Evolutionary conservation across 257 asterid genomes (phyloP).

Genomic region (Cordia subcordata): DNA sequence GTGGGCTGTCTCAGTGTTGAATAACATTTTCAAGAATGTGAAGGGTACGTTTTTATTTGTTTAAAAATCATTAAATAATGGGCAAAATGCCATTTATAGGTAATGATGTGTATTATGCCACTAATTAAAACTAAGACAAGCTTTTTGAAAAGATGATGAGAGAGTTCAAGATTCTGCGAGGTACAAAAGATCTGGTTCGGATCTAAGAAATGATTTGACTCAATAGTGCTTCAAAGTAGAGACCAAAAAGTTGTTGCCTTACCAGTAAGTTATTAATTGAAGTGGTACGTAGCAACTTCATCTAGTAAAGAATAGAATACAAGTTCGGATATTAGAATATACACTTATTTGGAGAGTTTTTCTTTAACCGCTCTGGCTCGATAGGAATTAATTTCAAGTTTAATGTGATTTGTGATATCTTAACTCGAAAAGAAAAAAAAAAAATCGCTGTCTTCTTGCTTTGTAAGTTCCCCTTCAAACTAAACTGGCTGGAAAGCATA

Average conservation of each 20-base stretch:
- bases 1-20: conserved; percentile 22
- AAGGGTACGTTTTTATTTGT: conserved; percentile 23
- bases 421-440: too few species aligned
- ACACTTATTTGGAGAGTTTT: too few species aligned
- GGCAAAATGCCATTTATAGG: conserved; percentile 47
- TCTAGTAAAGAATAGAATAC: too few species aligned
- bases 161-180: conserved; percentile 19
- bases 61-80: conserved; percentile 20
- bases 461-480: not conserved
- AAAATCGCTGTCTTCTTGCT: too few species aligned
- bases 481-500: not conserved
- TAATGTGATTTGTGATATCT: too few species aligned
- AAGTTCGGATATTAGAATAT: too few species aligned
- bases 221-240: not conserved
- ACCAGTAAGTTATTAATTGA: too few species aligned
- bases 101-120: conserved; percentile 49
- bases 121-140: conserved; percentile 21
- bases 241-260: not conserved
- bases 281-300: too few species aligned
- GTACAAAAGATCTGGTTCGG: conserved; percentile 1
- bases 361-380: too few species aligned
- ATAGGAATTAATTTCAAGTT: too few species aligned
- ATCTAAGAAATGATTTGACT: conserved; percentile 7
- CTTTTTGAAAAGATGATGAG: conserved; percentile 12
- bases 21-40: conserved; percentile 20